phyloP scores from a whole-genome alignment of 805 yeast genomes.

The Maudiozyma turicensis region DNA sequence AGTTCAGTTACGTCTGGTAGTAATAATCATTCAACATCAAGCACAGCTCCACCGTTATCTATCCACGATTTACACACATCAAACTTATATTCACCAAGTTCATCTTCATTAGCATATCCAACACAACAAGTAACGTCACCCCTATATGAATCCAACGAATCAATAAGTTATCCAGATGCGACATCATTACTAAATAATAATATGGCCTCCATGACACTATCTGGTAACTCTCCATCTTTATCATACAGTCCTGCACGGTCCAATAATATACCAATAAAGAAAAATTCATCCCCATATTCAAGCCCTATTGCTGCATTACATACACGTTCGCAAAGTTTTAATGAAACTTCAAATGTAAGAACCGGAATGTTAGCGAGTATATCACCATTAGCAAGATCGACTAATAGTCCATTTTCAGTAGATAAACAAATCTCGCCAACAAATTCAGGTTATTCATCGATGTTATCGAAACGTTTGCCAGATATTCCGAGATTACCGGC shows the following conservation, averaged over 20 bases:
- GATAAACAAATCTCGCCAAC: not conserved
- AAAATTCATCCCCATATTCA: not conserved
- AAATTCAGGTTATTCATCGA: not conserved
- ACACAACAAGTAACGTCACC: not conserved
- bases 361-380: not conserved
- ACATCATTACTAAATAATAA: constrained; percentile 11
- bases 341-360: not conserved
- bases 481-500: constrained; percentile 15
- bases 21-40: constrained; percentile 4
- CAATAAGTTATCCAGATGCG: constrained; percentile 23
- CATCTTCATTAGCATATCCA: constrained; percentile 3
- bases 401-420: not conserved
- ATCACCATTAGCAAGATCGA: not conserved
- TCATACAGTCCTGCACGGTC: not conserved
- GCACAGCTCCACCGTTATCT: constrained; percentile 1
- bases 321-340: not conserved
- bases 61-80: constrained; percentile 1
- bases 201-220: constrained; percentile 1
- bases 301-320: not conserved
- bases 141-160: not conserved
- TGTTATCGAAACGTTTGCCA: constrained; percentile 4
- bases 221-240: not conserved
- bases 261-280: not conserved
- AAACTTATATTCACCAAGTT: constrained; percentile 3
- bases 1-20: constrained; percentile 5